Evolutionary conservation across 257 asterid species (phyloP).

Genomic region (Ehretia macrophylla): DNA sequence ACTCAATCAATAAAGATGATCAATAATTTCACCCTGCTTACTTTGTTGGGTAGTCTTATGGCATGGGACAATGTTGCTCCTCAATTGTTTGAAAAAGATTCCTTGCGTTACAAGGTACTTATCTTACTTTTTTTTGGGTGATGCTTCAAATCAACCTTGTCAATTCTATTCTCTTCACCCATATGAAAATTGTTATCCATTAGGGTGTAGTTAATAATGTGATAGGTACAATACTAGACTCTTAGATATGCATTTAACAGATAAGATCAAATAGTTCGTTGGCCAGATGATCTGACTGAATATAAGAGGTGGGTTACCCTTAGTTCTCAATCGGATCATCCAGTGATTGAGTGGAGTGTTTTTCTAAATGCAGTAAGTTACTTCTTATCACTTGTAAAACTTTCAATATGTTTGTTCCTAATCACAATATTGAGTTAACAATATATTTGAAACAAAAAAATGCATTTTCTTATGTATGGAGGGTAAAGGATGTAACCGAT

Average conservation of each 20-base stretch:
- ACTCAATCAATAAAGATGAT: conserved; percentile 12
- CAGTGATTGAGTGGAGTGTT: too few relatives aligned
- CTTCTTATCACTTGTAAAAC: too few relatives aligned
- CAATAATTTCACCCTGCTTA: conserved; percentile 28
- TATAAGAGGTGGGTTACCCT: too few relatives aligned
- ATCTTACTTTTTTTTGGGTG: not conserved
- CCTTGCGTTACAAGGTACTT: conserved; percentile 11
- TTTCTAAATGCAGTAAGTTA: too few relatives aligned
- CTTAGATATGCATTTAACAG: not conserved
- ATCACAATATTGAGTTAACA: too few relatives aligned
- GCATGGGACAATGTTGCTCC: not conserved
- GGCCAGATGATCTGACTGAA: too few relatives aligned
- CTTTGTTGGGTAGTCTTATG: conserved; percentile 19
- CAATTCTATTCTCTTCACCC: not conserved
- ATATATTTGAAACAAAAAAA: too few relatives aligned
- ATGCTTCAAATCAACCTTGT: not conserved
- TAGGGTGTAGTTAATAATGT: not conserved
- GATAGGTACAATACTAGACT: not conserved
- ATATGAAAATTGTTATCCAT: not conserved
- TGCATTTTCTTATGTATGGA: too few relatives aligned
- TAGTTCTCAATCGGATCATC: too few relatives aligned
- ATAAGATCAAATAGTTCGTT: too few relatives aligned
- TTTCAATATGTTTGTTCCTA: too few relatives aligned
- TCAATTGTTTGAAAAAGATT: conserved; percentile 8
- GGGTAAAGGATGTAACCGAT: too few relatives aligned